phyloP scores from a whole-genome alignment of 2,329 filamentous ascomycete species.

The Neonectria faginata region DNA sequence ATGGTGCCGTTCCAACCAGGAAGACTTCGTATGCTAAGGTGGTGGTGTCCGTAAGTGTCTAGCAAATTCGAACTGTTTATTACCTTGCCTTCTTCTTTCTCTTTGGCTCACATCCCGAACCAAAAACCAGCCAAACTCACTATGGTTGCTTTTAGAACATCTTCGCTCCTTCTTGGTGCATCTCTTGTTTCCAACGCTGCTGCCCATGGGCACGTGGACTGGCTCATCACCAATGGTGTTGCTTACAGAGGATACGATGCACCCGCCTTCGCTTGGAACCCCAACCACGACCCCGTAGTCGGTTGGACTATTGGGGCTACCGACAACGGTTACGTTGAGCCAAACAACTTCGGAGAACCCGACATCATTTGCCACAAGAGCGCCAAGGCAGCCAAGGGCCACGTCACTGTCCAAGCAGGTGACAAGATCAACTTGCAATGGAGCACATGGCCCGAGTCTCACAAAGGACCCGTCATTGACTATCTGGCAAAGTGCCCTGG shows the following conservation, averaged over 20 bases:
- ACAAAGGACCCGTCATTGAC: constrained; percentile 68
- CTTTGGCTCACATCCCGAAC: not conserved
- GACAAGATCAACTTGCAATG: constrained; percentile 56
- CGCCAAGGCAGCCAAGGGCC: constrained; percentile 52
- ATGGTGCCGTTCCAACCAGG: not conserved
- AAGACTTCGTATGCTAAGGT: not conserved
- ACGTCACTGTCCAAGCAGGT: constrained; percentile 55
- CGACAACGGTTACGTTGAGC: constrained; percentile 64
- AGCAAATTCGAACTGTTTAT: not conserved
- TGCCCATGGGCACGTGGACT: constrained; percentile 43
- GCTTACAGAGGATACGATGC: constrained; percentile 42
- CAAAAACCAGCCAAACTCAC: not conserved
- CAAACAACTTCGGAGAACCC: constrained; percentile 51
- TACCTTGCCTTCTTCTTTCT: not conserved
- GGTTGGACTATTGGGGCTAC: constrained; percentile 40
- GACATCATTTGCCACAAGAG: constrained; percentile 62
- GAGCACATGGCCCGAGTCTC: constrained; percentile 56
- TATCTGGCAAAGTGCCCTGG: constrained; percentile 72
- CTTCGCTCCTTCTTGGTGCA: constrained; percentile 9
- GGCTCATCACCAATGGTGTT: constrained; percentile 40
- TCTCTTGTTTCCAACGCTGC: constrained; percentile 4
- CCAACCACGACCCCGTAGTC: constrained; percentile 35
- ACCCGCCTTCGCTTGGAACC: constrained; percentile 40
- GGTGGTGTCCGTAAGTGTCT: no score
- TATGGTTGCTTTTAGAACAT: constrained; percentile 22